A percentile compares a stretch with the other conserved stretches of the same genome.
These are phyloP conservation scores for Phytophthora cactorum DNA, from an alignment of 352 stramenopile species.

Conservation along the genomic window DNA sequence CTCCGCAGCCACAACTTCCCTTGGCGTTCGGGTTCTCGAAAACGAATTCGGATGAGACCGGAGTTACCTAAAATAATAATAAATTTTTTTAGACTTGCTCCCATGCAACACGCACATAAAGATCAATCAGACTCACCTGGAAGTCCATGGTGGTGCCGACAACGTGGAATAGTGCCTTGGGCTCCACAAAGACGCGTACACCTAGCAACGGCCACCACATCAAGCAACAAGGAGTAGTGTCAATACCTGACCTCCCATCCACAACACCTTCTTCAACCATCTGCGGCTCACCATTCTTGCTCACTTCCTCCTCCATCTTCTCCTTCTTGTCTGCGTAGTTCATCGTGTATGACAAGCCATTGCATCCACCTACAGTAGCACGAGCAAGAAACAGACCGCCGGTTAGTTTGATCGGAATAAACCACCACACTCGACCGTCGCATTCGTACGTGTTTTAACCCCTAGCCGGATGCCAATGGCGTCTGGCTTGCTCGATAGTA, in stretches of 20 bases:
- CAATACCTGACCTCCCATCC: constrained; percentile 3
- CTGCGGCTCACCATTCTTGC: constrained; percentile 67
- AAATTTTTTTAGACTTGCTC: no score
- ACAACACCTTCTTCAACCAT: constrained; percentile 4
- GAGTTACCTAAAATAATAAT: constrained; percentile 90
- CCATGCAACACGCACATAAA: neutral
- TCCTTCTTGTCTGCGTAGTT: constrained; percentile 98
- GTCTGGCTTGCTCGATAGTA: constrained; percentile 85
- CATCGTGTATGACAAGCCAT: constrained; percentile 98
- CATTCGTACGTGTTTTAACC: constrained; percentile 89
- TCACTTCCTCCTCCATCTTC: constrained; percentile 94
- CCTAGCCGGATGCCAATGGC: constrained; percentile 96
- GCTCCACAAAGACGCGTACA: constrained; percentile 98
- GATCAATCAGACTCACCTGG: constrained; percentile 45
- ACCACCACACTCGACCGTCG: constrained; percentile 8
- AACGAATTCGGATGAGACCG: constrained; percentile 98
- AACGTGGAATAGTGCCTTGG: constrained; percentile 98
- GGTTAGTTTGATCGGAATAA: neutral
- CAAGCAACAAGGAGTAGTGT: constrained; percentile 12
- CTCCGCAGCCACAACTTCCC: constrained; percentile 98
- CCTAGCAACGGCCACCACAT: constrained; percentile 45
- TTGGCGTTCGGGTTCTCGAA: constrained; percentile 99
- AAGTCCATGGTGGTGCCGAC: constrained; percentile 99
- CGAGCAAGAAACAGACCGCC: constrained; percentile 1
- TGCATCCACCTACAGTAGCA: constrained; percentile 92